Evolutionary conservation across 805 yeast genomes (phyloP), one percentile per base, ranked within the genome.

Genomic region (Ogataea siamensis): DNA sequence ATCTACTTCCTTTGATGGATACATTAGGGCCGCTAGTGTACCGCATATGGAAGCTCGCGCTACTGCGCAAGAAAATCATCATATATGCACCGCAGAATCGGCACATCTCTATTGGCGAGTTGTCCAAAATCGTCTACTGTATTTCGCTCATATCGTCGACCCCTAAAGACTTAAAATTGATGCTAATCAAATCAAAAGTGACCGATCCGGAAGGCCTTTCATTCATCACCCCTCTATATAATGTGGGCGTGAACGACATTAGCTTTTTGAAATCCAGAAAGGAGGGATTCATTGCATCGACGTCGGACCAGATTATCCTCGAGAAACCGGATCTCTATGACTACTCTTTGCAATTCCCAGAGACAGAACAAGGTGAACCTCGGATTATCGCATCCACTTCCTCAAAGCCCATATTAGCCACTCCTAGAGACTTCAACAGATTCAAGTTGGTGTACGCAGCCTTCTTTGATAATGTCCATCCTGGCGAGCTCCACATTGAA

Each of bases 301-400:
- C 91, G 2, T 73, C 81, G 15, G 94, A 84, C 52, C 80, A 75
- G 29, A 74, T 84, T 16, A 59, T 83, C 21, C 62, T 79, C 50
- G 76, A 71, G 43, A 81, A 79, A 46, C 52, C 53, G 11, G 62
- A 66, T 8, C 47, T 78, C 3, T 81, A 73, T 52, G 87, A 82
- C 50, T 51, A 63, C 26, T 53, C 68, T 1, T 53, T 72, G 8
- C 54, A 51, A 34, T 35, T 62, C 18, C 55, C 59, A 2, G 34
- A 25, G 7, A 11, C 19, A 9, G 22, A 30, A 13, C 37, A 42
- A 17, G 34, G 37, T 1, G 49, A 57, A 11, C 60, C 64, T 2
- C 39, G 42, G 16, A 40, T 59, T 3, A 30, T 40, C 6, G 40
- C 43, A 32, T 32, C 49, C 8, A 35, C 22, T 4, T 43, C 47